phyloP scores from a whole-genome alignment of 129 eudicot species.

The Escallonia herrerae region DNA sequence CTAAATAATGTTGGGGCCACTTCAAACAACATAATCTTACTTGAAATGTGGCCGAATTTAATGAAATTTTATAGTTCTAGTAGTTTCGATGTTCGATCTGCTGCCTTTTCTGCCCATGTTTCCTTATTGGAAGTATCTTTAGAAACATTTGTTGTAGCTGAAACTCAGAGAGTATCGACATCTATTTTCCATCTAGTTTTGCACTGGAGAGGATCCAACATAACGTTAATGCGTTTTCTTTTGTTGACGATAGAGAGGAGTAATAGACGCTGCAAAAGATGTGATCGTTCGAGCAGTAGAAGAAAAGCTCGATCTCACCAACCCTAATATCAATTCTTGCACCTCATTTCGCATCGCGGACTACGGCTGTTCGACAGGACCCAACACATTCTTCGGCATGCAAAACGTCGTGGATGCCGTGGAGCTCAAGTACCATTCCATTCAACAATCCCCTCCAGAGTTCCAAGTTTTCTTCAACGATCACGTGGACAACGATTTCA shows the following conservation, averaged over 20 bases:
- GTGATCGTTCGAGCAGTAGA: slow-evolving; percentile 8
- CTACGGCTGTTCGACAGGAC: slow-evolving; percentile 19
- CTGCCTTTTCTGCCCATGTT: too few species aligned
- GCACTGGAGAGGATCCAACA: not conserved
- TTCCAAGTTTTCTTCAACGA: slow-evolving; percentile 24
- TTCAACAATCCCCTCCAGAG: not conserved
- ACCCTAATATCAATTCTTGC: not conserved
- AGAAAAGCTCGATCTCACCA: slow-evolving; percentile 1
- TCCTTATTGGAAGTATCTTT: too few species aligned
- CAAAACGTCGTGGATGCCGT: slow-evolving; percentile 6
- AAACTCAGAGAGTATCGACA: too few species aligned
- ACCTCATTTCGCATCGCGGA: slow-evolving; percentile 8
- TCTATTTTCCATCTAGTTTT: not conserved
- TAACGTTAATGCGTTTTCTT: not conserved
- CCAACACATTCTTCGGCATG: slow-evolving; percentile 10
- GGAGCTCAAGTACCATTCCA: not conserved
- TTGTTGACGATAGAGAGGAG: slow-evolving; percentile 10
- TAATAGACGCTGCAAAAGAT: slow-evolving; percentile 1
- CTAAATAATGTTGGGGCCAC: too few species aligned
- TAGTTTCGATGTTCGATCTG: too few species aligned
- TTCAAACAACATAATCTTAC: too few species aligned
- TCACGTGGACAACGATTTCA: slow-evolving; percentile 17
- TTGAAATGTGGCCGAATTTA: too few species aligned
- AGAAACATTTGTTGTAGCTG: not conserved
- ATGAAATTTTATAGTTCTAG: not conserved